Base-by-base conservation (phyloP, 2,329 filamentous ascomycete genomes). In the Neonectria coccinea region DNA sequence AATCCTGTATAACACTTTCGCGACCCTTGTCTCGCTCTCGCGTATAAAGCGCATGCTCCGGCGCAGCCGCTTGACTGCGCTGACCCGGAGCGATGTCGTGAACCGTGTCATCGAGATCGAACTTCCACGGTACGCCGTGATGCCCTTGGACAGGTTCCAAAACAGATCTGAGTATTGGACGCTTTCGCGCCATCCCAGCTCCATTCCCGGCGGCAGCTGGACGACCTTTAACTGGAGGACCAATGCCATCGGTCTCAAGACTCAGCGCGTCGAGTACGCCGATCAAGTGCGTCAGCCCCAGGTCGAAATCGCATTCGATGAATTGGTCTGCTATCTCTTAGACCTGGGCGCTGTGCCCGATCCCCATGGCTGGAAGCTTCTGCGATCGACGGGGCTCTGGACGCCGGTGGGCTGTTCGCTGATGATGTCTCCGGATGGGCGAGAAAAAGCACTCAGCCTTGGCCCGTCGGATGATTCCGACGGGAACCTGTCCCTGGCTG, bases 31-130 rank as follows among this genome's bases (percentile, higher is more conserved):
- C 14, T 88, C 87, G 2, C 80, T 89, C 2, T 87, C 87, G 42
- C 85, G 85, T 52, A 88, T 91, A 76, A 85, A 84, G 73, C 84
- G 84, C 60, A 85, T 86, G 77, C 83, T 91, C 4, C 78, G 84
- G 16, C 82, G 83, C 59, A 86, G 86, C 74, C 83, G 82, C n/a
- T 78, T 89, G 8, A 84, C 84, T 2, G 88, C 87, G 0, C 81
- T 90, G 48, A 90, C 87, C 12, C 84, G 89, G 48, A 86, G 86
- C 73, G 88, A 89, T 63, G 83, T 91, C 2, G 86, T 91, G 66
- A 90, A 89, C 62, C 86, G 88, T 42, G 83, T 90, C 56, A 89
- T 91, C 41, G 88, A 91, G 73, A 86, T 91, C 39, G 88, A 91
- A 70, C 80, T 91, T 41, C 88, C 88, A 4, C 84, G 88, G 1